phyloP scores from a whole-genome alignment of 2,329 filamentous ascomycete species.

The Arachnopeziza araneosa region DNA sequence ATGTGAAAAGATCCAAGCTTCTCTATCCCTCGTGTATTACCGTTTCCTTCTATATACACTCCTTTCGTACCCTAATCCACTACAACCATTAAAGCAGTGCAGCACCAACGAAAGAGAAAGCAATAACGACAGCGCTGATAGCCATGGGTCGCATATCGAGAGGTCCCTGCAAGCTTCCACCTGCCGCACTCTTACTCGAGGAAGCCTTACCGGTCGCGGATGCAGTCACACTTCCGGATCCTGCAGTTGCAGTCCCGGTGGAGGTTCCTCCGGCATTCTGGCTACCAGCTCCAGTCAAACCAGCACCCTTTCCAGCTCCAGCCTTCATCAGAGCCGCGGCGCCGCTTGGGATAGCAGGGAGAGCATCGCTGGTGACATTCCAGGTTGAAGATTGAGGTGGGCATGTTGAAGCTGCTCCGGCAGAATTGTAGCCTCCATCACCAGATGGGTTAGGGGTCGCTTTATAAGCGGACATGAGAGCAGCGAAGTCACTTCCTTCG shows the following conservation, averaged over 20 bases:
- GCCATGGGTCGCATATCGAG: constrained; percentile 15
- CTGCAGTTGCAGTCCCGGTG: constrained; percentile 24
- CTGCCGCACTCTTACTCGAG: constrained; percentile 10
- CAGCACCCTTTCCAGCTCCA: constrained; percentile 43
- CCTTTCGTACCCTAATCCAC: background rate
- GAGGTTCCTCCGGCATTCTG: constrained; percentile 26
- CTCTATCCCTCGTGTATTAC: background rate
- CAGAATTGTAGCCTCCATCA: constrained; percentile 38
- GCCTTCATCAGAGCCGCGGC: constrained; percentile 38
- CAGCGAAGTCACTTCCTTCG: constrained; percentile 41
- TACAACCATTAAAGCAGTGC: constrained; percentile 7
- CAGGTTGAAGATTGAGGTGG: constrained; percentile 41
- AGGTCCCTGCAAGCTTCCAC: constrained; percentile 6
- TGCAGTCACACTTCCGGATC: constrained; percentile 22
- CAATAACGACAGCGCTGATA: constrained; percentile 13
- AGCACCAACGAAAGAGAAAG: constrained; percentile 19
- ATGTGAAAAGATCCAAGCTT: background rate
- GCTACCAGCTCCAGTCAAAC: constrained; percentile 31
- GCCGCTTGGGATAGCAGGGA: constrained; percentile 44
- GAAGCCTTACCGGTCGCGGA: constrained; percentile 9
- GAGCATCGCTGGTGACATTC: constrained; percentile 40
- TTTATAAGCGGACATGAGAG: constrained; percentile 40
- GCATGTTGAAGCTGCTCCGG: constrained; percentile 35
- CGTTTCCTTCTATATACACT: constrained; percentile 3
- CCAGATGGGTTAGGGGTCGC: constrained; percentile 42